These are phyloP conservation scores for Crithidia expoeki DNA, from an alignment of 208 protist genomes.

Conservation along the genomic window DNA sequence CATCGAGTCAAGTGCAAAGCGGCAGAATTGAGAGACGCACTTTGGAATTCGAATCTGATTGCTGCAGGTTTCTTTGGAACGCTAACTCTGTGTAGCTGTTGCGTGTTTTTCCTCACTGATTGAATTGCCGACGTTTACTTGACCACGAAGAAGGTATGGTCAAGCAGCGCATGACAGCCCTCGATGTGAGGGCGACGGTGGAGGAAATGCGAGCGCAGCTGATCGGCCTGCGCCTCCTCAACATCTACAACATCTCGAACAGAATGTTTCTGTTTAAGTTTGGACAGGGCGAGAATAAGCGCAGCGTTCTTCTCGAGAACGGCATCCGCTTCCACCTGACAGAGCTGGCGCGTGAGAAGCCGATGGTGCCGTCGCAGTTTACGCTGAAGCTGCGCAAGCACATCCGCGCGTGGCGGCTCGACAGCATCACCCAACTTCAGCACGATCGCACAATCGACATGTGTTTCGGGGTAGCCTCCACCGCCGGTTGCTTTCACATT, in stretches of 20 bases:
- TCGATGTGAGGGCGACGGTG: constrained; percentile 92
- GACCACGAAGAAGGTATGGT: constrained; percentile 56
- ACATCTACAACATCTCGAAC: constrained; percentile 94
- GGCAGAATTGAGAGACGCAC: no score
- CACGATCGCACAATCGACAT: constrained; percentile 96
- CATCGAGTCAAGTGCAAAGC: no score
- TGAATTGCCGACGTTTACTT: neutral
- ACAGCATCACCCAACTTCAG: constrained; percentile 93
- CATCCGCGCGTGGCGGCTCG: constrained; percentile 92
- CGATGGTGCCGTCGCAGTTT: constrained; percentile 92
- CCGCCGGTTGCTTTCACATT: constrained; percentile 82
- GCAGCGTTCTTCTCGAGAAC: constrained; percentile 91
- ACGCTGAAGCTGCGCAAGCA: constrained; percentile 96
- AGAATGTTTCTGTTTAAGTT: constrained; percentile 96
- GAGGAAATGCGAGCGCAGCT: constrained; percentile 86
- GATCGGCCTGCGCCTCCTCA: constrained; percentile 90
- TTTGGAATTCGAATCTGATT: no score
- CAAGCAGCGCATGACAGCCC: constrained; percentile 92
- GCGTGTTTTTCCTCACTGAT: neutral
- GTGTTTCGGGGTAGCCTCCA: constrained; percentile 85
- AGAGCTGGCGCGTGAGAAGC: constrained; percentile 90
- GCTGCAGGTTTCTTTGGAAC: no score
- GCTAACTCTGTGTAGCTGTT: no score
- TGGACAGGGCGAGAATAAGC: constrained; percentile 89
- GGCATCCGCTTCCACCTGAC: constrained; percentile 94